Base-by-base conservation (phyloP, 2,329 filamentous ascomycete species). In the Cytospora leucostoma region DNA sequence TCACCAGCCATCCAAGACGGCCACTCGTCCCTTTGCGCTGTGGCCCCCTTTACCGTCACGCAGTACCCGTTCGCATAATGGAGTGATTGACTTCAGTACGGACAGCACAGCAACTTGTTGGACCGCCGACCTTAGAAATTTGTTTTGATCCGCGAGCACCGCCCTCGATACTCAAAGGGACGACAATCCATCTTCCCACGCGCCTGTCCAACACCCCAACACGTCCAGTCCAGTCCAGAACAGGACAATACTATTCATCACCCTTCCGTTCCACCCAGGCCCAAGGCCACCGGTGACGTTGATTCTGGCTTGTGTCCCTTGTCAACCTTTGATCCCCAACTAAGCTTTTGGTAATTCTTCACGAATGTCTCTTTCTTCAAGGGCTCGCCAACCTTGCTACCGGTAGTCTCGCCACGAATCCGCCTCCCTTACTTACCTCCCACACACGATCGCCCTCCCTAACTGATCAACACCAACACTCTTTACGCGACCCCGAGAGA, bases 301-400 rank as follows among this genome's bases (percentile, higher is more conserved):
- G 61, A 57, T 38, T 38, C 56, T 65, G 63, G 63, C 62, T 52
- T 61, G 62, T 40, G 52, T 15, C 32, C 38, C 47, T 38, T 55
- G 40, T 12, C 17, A 61, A 15, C 59, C 17, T 55, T 51, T 47
- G 44, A 47, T 27, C 50, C 34, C 47, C 35, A 27, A 13, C 35
- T 52, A 49, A 58, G 38, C 49, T 40, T 47, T 63, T 58, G 56
- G 56, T 58, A 58, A 58, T 63, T 58, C 49, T 34, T 47, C 56
- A 51, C 63, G 65, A 61, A 66, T 66, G 65, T 66, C 65, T 65
- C 64, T 64, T 66, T 57, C 59, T 63, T 50, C 47, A 55, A 62
- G 53, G 52, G 56, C 62, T 60, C 56, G 65, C 59, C 65, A 60
- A 65, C 53, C 63, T 65, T 66, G 65, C 65, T 60, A 38, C 63